Conservation (phyloP, 2,329 filamentous ascomycete genomes). For the Elsinoe arachidis region DNA sequence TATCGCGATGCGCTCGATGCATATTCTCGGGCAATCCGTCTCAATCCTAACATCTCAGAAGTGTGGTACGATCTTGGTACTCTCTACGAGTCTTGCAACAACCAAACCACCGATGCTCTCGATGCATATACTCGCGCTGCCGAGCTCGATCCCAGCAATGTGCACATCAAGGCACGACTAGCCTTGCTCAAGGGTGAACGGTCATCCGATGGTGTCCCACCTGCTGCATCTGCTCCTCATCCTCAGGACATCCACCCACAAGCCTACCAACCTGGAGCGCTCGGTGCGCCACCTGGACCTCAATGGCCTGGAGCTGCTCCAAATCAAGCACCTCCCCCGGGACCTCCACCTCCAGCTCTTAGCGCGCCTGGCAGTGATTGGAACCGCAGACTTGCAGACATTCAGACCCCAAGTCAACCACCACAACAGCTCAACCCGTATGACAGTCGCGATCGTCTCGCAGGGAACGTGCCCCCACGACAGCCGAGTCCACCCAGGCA, state of each 20-base stretch:
- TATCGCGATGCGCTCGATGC: slow-evolving; percentile 96
- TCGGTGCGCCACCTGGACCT: slow-evolving; percentile 41
- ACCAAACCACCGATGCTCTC: slow-evolving; percentile 90
- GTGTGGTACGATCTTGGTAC: slow-evolving; percentile 99
- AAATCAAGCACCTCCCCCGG: slow-evolving; percentile 41
- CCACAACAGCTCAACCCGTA: slow-evolving; percentile 74
- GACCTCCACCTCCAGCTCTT: slow-evolving; percentile 51
- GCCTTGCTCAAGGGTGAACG: slow-evolving; percentile 72
- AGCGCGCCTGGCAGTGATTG: slow-evolving; percentile 47
- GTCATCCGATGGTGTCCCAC: slow-evolving; percentile 56
- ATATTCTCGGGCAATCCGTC: slow-evolving; percentile 88
- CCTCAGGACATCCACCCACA: slow-evolving; percentile 95
- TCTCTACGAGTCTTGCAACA: slow-evolving; percentile 97
- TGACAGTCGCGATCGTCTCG: slow-evolving; percentile 65
- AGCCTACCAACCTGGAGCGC: slow-evolving; percentile 75
- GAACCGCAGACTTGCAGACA: slow-evolving; percentile 64
- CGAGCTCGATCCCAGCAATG: slow-evolving; percentile 85
- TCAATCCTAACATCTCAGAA: slow-evolving; percentile 97
- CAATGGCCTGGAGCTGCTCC: slow-evolving; percentile 41
- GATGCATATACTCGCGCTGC: slow-evolving; percentile 93
- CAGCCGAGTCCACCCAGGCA: slow-evolving; percentile 58
- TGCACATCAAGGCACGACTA: slow-evolving; percentile 90
- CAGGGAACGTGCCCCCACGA: slow-evolving; percentile 56
- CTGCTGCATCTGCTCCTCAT: slow-evolving; percentile 63
- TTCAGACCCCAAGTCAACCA: slow-evolving; percentile 50